Percentiles rank a stretch among this genome's conserved stretches.
Evolutionary conservation across 352 stramenopile species (phyloP).

Genomic region (Phytophthora agathidicida): DNA sequence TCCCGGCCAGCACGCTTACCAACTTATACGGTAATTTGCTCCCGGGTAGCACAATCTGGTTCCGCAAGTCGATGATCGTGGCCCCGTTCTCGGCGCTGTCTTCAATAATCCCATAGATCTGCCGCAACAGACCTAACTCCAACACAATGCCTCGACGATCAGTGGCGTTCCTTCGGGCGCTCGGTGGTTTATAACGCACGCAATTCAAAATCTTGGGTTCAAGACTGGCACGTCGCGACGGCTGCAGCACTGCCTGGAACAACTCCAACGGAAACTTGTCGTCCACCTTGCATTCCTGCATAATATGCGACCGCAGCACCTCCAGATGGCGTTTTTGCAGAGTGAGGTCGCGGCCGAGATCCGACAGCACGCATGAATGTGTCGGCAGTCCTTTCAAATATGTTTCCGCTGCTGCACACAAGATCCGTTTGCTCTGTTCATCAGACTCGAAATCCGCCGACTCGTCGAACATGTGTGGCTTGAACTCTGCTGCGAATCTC

Average conservation of each 20-base stretch:
- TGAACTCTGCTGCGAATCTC: conserved; percentile 66
- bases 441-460: conserved; percentile 85
- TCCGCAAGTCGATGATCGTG: conserved; percentile 80
- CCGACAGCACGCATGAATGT: conserved; percentile 68
- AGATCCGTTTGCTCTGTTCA: conserved; percentile 73
- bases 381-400: conserved; percentile 70
- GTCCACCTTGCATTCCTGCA: conserved; percentile 71
- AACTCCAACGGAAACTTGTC: conserved; percentile 67
- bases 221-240: conserved; percentile 49
- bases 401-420: conserved; percentile 55
- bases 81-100: conserved; percentile 62
- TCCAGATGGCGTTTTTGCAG: conserved; percentile 78
- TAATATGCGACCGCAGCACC: conserved; percentile 64
- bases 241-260: conserved; percentile 78
- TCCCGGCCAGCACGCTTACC: conserved; percentile 64
- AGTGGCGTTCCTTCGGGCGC: conserved; percentile 4
- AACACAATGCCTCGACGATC: conserved; percentile 52
- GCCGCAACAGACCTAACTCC: conserved; percentile 67
- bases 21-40: conserved; percentile 85
- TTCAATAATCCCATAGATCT: conserved; percentile 81
- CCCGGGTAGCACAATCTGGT: conserved; percentile 70
- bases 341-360: conserved; percentile 70
- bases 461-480: conserved; percentile 68
- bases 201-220: conserved; percentile 86
- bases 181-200: conserved; percentile 62